phyloP scores from a whole-genome alignment of 768 basidiomycete species.

The Russula compacta region DNA sequence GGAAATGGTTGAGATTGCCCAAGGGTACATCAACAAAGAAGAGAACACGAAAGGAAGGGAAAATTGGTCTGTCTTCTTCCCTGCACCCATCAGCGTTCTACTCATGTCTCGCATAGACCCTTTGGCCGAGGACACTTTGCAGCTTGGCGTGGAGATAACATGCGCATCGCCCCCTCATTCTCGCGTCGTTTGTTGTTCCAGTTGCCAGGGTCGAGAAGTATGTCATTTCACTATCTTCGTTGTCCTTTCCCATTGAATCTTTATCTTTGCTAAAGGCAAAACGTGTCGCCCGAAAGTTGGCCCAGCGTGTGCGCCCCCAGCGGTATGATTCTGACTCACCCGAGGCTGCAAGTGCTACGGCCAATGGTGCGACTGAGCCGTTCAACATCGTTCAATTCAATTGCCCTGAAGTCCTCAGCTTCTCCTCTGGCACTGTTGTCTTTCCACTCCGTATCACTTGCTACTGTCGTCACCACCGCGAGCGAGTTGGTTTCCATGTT shows the following conservation, averaged over 20 bases:
- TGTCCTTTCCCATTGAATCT: constrained; percentile 9
- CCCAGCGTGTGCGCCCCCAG: constrained; percentile 70
- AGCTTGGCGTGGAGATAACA: constrained; percentile 63
- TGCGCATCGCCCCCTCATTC: constrained; percentile 75
- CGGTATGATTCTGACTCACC: constrained; percentile 66
- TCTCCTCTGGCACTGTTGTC: constrained; percentile 75
- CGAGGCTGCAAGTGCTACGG: constrained; percentile 34
- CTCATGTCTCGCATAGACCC: constrained; percentile 39
- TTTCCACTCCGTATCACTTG: constrained; percentile 96
- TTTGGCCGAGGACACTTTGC: constrained; percentile 56
- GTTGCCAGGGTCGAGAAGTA: constrained; percentile 82
- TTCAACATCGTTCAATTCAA: constrained; percentile 93
- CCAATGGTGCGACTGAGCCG: constrained; percentile 54
- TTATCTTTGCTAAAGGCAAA: constrained; percentile 52
- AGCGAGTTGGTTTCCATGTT: constrained; percentile 91
- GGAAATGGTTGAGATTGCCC: constrained; percentile 81
- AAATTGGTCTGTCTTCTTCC: constrained; percentile 49
- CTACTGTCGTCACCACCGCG: constrained; percentile 97
- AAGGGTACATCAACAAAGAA: constrained; percentile 77
- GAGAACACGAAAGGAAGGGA: constrained; percentile 74
- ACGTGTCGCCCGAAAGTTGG: constrained; percentile 81
- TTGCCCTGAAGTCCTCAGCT: constrained; percentile 82
- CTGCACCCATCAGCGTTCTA: background rate
- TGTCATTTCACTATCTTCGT: constrained; percentile 20
- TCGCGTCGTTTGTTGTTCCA: constrained; percentile 74